Base-by-base conservation (phyloP, 768 basidiomycete genomes). In the Boletus eberwhitei region DNA sequence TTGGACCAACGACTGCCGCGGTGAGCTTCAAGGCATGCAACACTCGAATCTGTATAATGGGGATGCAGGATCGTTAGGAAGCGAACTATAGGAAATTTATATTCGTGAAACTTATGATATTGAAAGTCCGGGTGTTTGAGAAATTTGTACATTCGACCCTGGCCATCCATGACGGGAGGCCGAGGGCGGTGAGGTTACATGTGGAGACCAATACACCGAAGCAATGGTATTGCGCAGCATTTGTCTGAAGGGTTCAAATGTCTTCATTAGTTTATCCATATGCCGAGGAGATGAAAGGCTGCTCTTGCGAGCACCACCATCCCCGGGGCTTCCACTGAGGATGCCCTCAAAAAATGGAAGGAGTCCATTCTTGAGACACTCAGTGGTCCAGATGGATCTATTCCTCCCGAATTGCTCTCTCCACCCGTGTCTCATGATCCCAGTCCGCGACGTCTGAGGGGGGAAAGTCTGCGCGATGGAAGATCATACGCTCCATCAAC, bases 401-500 rank as follows among this genome's bases (percentile, higher is more conserved):
- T 93, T 43, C 81, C 87, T 24, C 79, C 80, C 0, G 91, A 93
- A 53, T 67, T 93, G 22, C 79, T 93, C 16, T 83, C 91, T 7
- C 91, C 91, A 0, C 80, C 84, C 0, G 87, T 83, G 1, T 91
- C 90, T 50, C 88, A 91, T 54, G 88, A 93, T 59, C 88, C 90
- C 7, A 90, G 88, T 66, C 91, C 91, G 0, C 75, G 85, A 41
- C 84, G 91, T 22, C 73, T 90, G 4, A 77, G 90, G 48, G 77
- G 81, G 0, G 88, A 90, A 66, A 90, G 90, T 66, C 91, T 7
- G 87, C 86, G 0, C 82, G 91, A 1, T 93, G 91, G 91, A 84
- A 88, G 65, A 78, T 93, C 37, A 75, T 93, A 70, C 80, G 85
- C 26, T 82, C 85, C 48, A 91, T 93, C 42, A 88, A 81, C 59